Conservation (phyloP, 2,329 filamentous ascomycete genomes). For the Beauveria medogensis region DNA sequence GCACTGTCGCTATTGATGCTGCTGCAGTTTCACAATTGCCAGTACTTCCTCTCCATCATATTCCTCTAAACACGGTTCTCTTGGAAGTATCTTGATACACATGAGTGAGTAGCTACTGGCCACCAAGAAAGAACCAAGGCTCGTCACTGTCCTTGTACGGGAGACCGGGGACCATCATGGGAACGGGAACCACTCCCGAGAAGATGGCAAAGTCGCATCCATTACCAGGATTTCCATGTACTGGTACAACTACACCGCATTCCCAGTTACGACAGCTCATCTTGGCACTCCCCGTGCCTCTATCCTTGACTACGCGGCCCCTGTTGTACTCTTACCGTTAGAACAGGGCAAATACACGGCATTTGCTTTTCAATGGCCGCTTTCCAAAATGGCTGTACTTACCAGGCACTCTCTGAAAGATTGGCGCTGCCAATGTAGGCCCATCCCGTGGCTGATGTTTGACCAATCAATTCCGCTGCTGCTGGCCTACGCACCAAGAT, state of each 20-base stretch:
- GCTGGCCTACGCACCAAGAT: slow-evolving; percentile 37
- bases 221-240: neutral
- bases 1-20: neutral
- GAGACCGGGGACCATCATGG: slow-evolving; percentile 53
- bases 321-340: slow-evolving; percentile 31
- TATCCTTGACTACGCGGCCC: slow-evolving; percentile 71
- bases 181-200: slow-evolving; percentile 48
- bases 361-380: slow-evolving; percentile 12
- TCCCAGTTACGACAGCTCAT: slow-evolving; percentile 91
- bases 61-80: neutral
- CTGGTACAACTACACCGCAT: slow-evolving; percentile 70
- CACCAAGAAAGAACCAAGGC: slow-evolving; percentile 35
- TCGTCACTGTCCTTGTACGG: slow-evolving; percentile 33
- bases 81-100: neutral
- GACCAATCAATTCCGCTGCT: neutral
- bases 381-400: slow-evolving; percentile 26
- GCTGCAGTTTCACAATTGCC: neutral
- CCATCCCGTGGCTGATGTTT: slow-evolving; percentile 46
- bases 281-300: slow-evolving; percentile 57
- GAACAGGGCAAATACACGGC: neutral
- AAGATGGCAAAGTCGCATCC: slow-evolving; percentile 34
- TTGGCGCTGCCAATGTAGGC: slow-evolving; percentile 88
- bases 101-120: neutral
- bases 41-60: neutral
- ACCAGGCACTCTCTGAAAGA: slow-evolving; percentile 88